Percentiles rank a stretch among this genome's conserved stretches.
Conservation (phyloP, 805 yeast species). For the Suhomyces sp. region DNA sequence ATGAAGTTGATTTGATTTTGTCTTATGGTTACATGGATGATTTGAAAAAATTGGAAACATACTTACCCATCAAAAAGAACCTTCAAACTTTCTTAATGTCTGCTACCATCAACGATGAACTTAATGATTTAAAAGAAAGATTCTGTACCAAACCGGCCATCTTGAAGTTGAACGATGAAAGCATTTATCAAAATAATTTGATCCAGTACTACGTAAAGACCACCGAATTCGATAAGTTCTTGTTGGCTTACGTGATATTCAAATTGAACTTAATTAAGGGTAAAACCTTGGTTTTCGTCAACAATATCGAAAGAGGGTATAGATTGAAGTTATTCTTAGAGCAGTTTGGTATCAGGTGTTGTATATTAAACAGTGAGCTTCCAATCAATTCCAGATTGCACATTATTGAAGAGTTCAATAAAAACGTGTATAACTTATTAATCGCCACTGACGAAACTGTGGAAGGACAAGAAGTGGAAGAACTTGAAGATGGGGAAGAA, state of each 20-base stretch:
- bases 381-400: conserved; percentile 93
- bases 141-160: conserved; percentile 86
- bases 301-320: conserved; percentile 93
- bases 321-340: conserved; percentile 86
- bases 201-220: conserved; percentile 86
- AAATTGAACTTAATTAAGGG: conserved; percentile 87
- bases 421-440: conserved; percentile 77
- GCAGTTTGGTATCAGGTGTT: conserved; percentile 88
- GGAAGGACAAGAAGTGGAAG: conserved; percentile 50
- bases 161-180: conserved; percentile 73
- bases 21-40: conserved; percentile 93
- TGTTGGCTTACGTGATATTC: conserved; percentile 87
- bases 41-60: conserved; percentile 60
- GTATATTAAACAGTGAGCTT: conserved; percentile 87
- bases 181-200: conserved; percentile 54
- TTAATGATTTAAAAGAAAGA: conserved; percentile 67
- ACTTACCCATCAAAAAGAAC: conserved; percentile 68
- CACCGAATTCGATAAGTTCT: conserved; percentile 86
- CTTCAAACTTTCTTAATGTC: conserved; percentile 93
- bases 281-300: conserved; percentile 86
- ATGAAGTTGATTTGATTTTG: conserved; percentile 89
- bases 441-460: conserved; percentile 91
- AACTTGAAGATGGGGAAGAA: conserved; percentile 27
- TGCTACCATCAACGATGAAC: conserved; percentile 89
- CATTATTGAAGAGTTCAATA: conserved; percentile 93